These are phyloP conservation scores for Globisporangium recalcitrans DNA, from an alignment of 352 stramenopile species.

Conservation along the genomic window DNA sequence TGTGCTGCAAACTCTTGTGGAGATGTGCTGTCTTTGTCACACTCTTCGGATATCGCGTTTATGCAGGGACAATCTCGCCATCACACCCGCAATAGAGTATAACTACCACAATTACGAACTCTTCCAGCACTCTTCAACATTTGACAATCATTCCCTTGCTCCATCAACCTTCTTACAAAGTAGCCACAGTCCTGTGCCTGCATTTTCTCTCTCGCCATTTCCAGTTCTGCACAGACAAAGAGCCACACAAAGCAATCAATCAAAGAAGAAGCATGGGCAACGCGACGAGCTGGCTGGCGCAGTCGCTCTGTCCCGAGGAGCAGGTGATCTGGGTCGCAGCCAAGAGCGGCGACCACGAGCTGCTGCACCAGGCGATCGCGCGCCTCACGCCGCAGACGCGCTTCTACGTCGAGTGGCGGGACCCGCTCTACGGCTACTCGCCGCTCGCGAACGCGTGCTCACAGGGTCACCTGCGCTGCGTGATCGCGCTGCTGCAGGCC, in stretches of 20 bases:
- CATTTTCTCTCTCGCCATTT: neutral
- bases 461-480: slow-evolving; percentile 61
- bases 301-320: slow-evolving; percentile 66
- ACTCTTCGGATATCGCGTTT: neutral
- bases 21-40: neutral
- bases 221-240: neutral
- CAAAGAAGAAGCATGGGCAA: slow-evolving; percentile 52
- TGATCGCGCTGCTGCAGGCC: slow-evolving; percentile 41
- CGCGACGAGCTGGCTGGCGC: slow-evolving; percentile 63
- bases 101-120: neutral
- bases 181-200: neutral
- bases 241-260: neutral
- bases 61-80: too few species aligned
- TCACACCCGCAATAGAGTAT: too few species aligned
- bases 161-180: neutral
- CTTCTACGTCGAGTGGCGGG: slow-evolving; percentile 65
- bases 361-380: slow-evolving; percentile 42
- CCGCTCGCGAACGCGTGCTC: slow-evolving; percentile 58
- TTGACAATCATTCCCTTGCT: neutral
- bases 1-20: too few species aligned
- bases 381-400: slow-evolving; percentile 53
- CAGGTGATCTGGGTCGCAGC: slow-evolving; percentile 72
- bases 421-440: slow-evolving; percentile 58
- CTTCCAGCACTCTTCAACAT: neutral
- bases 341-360: slow-evolving; percentile 57